These are phyloP conservation scores for Hirschfeldia incana DNA, from an alignment of 345 rosid species.

Conservation along the genomic window DNA sequence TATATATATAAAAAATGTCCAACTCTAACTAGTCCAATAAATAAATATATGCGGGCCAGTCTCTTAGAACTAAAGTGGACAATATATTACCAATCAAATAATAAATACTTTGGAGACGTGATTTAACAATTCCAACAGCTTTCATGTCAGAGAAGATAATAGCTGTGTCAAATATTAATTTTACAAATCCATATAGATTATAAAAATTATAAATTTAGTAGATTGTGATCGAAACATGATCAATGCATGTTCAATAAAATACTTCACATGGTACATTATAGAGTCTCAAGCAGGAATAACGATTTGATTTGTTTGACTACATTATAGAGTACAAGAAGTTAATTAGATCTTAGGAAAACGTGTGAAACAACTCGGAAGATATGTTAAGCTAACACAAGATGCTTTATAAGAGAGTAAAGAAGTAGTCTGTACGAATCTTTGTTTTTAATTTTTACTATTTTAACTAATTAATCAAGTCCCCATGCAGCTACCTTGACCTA, in stretches of 20 bases:
- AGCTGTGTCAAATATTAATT: not conserved
- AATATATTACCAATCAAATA: too few relatives aligned
- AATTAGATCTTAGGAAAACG: not conserved
- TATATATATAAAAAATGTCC: too few relatives aligned
- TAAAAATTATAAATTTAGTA: not conserved
- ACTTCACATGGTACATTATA: not conserved
- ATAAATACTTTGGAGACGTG: too few relatives aligned
- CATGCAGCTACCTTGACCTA: constrained; percentile 9
- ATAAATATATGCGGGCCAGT: too few relatives aligned
- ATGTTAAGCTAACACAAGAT: not conserved
- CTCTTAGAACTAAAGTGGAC: too few relatives aligned
- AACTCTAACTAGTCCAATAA: too few relatives aligned
- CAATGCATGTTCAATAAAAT: not conserved
- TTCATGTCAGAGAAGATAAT: not conserved
- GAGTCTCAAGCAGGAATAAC: not conserved
- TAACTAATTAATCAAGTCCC: not conserved
- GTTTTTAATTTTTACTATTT: not conserved
- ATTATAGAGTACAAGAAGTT: not conserved
- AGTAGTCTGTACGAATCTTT: not conserved
- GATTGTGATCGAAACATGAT: not conserved
- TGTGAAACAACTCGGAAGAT: not conserved
- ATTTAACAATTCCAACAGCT: too few relatives aligned
- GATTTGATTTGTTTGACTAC: not conserved
- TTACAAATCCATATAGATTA: not conserved
- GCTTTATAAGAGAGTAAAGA: not conserved